phyloP scores from a whole-genome alignment of 228 moss, liverwort and hornwort species.

The Sphagnum magellanicum region DNA sequence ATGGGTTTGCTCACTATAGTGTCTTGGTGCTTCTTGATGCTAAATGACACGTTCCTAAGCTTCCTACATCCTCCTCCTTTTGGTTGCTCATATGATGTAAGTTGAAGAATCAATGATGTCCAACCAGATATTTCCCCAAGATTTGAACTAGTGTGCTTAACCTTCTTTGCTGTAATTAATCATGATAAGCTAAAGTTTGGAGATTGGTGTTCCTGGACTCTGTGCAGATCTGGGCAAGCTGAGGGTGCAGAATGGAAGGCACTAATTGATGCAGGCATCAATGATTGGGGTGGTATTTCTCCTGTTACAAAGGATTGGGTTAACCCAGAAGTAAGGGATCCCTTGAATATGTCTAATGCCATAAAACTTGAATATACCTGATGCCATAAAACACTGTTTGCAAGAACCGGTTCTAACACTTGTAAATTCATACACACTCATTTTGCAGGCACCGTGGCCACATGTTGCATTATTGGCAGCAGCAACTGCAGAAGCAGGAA shows the following conservation, averaged over 20 bases:
- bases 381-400: too few relatives aligned
- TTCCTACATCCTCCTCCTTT: neutral
- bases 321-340: constrained; percentile 66
- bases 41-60: neutral
- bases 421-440: constrained; percentile 3
- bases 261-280: constrained; percentile 78
- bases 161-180: too few relatives aligned
- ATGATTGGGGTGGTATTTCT: constrained; percentile 94
- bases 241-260: constrained; percentile 56
- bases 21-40: neutral
- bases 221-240: constrained; percentile 33
- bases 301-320: constrained; percentile 92
- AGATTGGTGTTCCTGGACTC: too few relatives aligned
- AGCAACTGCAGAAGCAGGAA: constrained; percentile 78
- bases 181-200: too few relatives aligned
- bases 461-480: constrained; percentile 64
- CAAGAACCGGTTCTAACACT: too few relatives aligned
- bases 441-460: constrained; percentile 89
- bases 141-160: too few relatives aligned
- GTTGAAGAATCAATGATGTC: too few relatives aligned
- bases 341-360: neutral
- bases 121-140: too few relatives aligned
- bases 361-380: too few relatives aligned
- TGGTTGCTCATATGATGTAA: neutral
- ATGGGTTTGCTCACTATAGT: neutral